A percentile compares a stretch with the other conserved stretches of the same genome.
phyloP scores from a whole-genome alignment of 169 alveolate species.

The Cyclospora cayetanensis region DNA sequence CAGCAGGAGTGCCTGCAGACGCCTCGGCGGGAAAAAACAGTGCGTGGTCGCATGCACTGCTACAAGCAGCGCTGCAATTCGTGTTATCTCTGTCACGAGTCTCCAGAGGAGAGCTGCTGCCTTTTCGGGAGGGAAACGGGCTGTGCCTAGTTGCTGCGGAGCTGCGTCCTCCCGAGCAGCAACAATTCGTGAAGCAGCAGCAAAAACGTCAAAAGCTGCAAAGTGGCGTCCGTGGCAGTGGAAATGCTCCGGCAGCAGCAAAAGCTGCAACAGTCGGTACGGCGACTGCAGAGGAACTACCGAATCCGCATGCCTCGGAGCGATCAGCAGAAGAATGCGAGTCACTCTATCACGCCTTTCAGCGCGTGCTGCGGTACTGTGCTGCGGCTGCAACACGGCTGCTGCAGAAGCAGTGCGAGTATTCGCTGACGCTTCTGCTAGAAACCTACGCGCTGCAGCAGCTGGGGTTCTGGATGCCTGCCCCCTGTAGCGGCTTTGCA shows the following conservation, averaged over 20 bases:
- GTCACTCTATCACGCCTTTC: not conserved
- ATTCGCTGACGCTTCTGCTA: conserved; percentile 12
- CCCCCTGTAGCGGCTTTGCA: not conserved
- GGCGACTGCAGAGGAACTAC: not conserved
- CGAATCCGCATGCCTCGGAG: not conserved
- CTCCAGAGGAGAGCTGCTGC: conserved; percentile 5
- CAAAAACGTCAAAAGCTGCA: not conserved
- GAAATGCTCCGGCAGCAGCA: conserved; percentile 29
- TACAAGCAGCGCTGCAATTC: not conserved
- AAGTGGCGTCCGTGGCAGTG: too few species aligned
- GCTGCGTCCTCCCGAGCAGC: conserved; percentile 34
- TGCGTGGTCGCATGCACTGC: not conserved
- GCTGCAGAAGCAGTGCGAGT: conserved; percentile 8
- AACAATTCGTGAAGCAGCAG: conserved; percentile 42
- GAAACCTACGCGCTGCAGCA: not conserved
- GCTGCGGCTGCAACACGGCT: conserved; percentile 31
- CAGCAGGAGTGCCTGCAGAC: not conserved
- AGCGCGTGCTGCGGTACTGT: conserved; percentile 22
- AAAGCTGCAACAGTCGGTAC: conserved; percentile 26
- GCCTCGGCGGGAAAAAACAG: not conserved
- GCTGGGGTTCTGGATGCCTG: not conserved
- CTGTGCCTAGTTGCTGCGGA: not conserved
- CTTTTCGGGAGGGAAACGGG: not conserved
- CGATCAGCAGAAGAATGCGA: not conserved
- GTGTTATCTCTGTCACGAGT: not conserved